Conservation (phyloP, 139 green algal genomes). For the Chlamydomonas incerta region DNA sequence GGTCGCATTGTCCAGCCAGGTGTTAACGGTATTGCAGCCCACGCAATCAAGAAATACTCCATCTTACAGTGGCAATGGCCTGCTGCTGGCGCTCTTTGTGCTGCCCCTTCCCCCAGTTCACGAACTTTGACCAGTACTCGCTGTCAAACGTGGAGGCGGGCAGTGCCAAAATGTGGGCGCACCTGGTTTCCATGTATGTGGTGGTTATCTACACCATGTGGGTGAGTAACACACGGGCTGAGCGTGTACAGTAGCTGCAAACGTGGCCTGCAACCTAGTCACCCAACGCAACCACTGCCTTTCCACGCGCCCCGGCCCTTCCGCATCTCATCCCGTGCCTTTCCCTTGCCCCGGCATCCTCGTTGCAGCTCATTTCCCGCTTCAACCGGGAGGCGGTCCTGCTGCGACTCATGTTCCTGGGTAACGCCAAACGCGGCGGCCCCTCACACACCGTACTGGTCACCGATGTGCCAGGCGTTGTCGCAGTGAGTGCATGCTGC, state of each 20-base stretch:
- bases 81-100: too few relatives aligned
- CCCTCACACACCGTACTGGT: slow-evolving; percentile 60
- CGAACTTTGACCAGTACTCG: background rate
- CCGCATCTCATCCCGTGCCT: background rate
- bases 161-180: slow-evolving; percentile 65
- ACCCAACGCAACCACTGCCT: too few relatives aligned
- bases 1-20: too few relatives aligned
- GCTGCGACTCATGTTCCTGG: slow-evolving; percentile 76
- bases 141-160: slow-evolving; percentile 65
- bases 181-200: slow-evolving; percentile 66
- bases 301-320: background rate
- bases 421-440: slow-evolving; percentile 48
- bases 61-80: too few relatives aligned
- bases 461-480: slow-evolving; percentile 49
- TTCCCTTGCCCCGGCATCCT: too few relatives aligned
- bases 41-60: too few relatives aligned
- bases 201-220: slow-evolving; percentile 61
- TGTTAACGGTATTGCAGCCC: too few relatives aligned
- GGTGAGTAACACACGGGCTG: slow-evolving; percentile 38
- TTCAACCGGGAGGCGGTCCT: slow-evolving; percentile 73
- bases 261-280: too few relatives aligned
- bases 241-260: too few relatives aligned
- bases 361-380: slow-evolving; percentile 59
- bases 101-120: too few relatives aligned
- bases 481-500: too few relatives aligned